Evolutionary conservation across 2,329 filamentous ascomycete genomes (phyloP).

Genomic region (Verticillium nubilum): DNA sequence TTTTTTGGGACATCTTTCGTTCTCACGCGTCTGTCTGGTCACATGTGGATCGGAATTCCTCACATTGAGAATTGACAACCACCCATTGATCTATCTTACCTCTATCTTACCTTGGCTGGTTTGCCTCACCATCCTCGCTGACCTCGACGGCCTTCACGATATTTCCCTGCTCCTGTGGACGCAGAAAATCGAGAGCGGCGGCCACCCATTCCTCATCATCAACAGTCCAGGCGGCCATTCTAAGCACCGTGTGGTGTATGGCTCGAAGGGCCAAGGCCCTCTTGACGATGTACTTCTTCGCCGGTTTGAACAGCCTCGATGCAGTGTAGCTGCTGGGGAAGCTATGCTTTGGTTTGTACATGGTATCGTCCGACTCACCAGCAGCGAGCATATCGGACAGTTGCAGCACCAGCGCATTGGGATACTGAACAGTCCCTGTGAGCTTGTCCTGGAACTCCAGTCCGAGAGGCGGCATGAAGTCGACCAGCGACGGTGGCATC

Average conservation of each 20-base stretch:
- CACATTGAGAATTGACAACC: too few relatives aligned
- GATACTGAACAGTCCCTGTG: not conserved
- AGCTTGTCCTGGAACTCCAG: not conserved
- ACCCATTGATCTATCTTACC: too few relatives aligned
- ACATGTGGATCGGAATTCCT: too few relatives aligned
- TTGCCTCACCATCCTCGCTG: too few relatives aligned
- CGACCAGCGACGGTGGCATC: conserved; percentile 5
- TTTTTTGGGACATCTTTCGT: too few relatives aligned
- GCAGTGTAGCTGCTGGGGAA: not conserved
- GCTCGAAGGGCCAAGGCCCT: not conserved
- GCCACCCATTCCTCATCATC: not conserved
- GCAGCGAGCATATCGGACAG: not conserved
- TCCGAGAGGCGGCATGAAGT: not conserved
- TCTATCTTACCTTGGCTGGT: too few relatives aligned
- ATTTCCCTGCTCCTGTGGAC: not conserved
- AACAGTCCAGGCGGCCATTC: not conserved
- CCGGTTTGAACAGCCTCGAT: not conserved
- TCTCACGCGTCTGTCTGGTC: too few relatives aligned
- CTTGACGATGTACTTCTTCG: not conserved
- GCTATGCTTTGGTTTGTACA: not conserved
- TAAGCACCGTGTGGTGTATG: not conserved
- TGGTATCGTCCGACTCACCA: not conserved
- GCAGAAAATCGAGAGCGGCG: not conserved
- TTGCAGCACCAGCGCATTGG: not conserved
- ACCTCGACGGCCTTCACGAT: not conserved